These are phyloP conservation scores for Fusarium pseudograminearum DNA, from an alignment of 2,329 filamentous ascomycete species.

Conservation along the genomic window DNA sequence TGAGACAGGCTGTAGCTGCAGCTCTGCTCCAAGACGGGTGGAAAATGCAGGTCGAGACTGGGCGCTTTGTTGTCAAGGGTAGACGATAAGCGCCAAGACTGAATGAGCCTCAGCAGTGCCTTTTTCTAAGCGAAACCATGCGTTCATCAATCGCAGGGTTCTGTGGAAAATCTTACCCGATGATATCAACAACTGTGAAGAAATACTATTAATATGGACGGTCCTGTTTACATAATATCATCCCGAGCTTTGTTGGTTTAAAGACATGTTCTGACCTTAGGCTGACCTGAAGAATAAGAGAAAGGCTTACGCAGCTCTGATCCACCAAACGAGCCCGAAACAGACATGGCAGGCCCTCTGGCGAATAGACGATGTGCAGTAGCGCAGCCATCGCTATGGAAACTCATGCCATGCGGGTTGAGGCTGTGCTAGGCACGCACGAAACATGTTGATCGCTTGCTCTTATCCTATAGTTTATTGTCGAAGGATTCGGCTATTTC, in stretches of 20 bases:
- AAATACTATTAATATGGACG: background rate
- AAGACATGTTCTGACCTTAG: constrained; percentile 5
- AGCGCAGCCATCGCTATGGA: constrained; percentile 17
- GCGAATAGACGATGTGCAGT: constrained; percentile 18
- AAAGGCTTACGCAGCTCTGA: constrained; percentile 37
- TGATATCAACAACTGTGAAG: background rate
- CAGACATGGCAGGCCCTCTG: constrained; percentile 8
- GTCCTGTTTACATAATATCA: background rate
- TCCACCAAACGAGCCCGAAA: constrained; percentile 31
- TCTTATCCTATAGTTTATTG: background rate
- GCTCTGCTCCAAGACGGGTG: constrained; percentile 83
- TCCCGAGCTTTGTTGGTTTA: background rate
- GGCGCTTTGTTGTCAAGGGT: constrained; percentile 78
- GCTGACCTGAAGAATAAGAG: background rate
- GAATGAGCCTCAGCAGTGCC: background rate
- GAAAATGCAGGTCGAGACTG: constrained; percentile 80
- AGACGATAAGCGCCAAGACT: constrained; percentile 49
- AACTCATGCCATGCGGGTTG: constrained; percentile 19
- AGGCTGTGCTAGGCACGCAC: constrained; percentile 32
- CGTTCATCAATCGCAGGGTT: background rate
- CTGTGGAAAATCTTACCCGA: background rate
- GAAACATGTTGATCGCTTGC: constrained; percentile 17
- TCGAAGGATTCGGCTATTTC: constrained; percentile 22
- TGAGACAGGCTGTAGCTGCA: constrained; percentile 84
- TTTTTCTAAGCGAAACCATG: background rate